phyloP scores from a whole-genome alignment of 139 green algal species.

The Chlorella sp. region DNA sequence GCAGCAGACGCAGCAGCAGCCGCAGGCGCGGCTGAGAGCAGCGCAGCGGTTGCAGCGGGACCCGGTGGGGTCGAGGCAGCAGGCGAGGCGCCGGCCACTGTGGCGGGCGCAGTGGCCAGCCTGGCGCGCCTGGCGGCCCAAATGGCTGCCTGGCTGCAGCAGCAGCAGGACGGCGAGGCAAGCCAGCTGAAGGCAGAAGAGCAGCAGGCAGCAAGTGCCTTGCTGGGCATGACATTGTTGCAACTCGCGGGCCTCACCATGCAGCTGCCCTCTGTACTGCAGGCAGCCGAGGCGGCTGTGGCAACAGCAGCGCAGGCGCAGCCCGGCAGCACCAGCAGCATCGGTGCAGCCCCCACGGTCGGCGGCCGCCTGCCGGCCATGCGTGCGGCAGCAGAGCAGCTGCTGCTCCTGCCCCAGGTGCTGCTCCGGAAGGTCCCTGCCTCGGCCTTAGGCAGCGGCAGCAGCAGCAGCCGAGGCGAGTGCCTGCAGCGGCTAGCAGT shows the following conservation, averaged over 20 bases:
- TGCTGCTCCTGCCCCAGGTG: not conserved
- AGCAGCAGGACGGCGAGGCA: no score
- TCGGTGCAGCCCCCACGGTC: not conserved
- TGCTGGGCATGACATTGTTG: not conserved
- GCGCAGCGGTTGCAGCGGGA: not conserved
- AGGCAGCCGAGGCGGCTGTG: not conserved
- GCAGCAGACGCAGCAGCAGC: not conserved
- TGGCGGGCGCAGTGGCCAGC: not conserved
- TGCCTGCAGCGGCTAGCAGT: not conserved
- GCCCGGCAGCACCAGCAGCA: not conserved
- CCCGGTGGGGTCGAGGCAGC: not conserved
- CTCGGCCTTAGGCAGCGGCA: no score
- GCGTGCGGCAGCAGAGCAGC: not conserved
- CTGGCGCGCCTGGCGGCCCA: not conserved
- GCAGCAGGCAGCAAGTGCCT: not conserved
- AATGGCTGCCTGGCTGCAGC: not conserved
- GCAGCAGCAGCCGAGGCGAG: not conserved
- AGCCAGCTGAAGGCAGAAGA: no score
- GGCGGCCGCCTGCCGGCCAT: constrained; percentile 7
- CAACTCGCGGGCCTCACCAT: constrained; percentile 1
- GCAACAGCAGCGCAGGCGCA: not conserved
- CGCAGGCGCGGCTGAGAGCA: not conserved
- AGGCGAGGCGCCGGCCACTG: not conserved
- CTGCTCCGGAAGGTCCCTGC: not conserved
- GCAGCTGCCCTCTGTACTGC: constrained; percentile 1